These are phyloP conservation scores for Rhododendron molle DNA, from an alignment of 148 eudicot species.

Conservation along the genomic window DNA sequence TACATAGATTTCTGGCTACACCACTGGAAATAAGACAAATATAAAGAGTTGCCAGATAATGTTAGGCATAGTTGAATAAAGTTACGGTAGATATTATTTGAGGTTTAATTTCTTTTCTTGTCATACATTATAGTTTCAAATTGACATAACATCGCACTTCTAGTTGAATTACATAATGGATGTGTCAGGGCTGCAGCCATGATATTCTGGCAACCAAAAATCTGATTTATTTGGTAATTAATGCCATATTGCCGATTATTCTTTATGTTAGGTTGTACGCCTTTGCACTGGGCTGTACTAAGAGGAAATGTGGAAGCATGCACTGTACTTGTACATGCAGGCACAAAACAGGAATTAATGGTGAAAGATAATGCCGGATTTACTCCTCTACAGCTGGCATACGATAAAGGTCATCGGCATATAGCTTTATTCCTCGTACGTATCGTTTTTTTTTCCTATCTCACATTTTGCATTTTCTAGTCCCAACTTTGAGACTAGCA, in stretches of 20 bases:
- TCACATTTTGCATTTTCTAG: not conserved
- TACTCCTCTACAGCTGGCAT: slow-evolving; percentile 76
- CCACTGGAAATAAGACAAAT: not conserved
- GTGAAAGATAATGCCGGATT: slow-evolving; percentile 79
- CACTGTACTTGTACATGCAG: slow-evolving; percentile 74
- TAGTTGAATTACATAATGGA: not conserved
- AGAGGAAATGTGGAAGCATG: slow-evolving; percentile 78
- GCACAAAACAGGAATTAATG: slow-evolving; percentile 66
- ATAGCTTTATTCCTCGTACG: slow-evolving; percentile 76
- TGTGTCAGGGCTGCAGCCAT: not conserved
- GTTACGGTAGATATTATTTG: not conserved
- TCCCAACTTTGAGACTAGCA: not conserved
- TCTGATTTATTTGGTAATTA: not conserved
- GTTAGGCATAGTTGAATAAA: not conserved
- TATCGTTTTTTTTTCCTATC: slow-evolving; percentile 18
- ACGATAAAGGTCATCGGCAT: slow-evolving; percentile 89
- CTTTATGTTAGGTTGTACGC: slow-evolving; percentile 68
- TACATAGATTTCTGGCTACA: too few relatives aligned
- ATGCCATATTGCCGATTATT: slow-evolving; percentile 4
- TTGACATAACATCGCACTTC: not conserved
- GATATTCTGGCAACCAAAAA: not conserved
- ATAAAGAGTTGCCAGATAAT: not conserved
- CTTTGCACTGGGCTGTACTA: slow-evolving; percentile 88
- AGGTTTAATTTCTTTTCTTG: not conserved
- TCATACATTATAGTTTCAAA: not conserved